Evolutionary conservation across 2,329 filamentous ascomycete species (phyloP), one percentile per base, ranked within the genome.

Genomic region (Paraconiothyrium sp.): DNA sequence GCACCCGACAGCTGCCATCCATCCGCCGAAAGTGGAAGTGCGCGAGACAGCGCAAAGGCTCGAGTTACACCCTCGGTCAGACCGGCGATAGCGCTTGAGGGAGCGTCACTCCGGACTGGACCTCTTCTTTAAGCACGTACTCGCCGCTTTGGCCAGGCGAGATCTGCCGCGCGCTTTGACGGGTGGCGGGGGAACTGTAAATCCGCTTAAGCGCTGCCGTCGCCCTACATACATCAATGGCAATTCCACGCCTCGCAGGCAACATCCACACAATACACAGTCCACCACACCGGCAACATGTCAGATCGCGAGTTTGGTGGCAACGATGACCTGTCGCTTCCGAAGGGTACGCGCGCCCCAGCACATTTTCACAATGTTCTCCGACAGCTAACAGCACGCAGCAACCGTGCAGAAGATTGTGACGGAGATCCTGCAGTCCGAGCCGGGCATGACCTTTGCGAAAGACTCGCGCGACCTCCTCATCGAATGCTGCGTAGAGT

Each of bases 401-500:
- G 89, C 89, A 49, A 91, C 89, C 51, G 89, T 91, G 46, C 88
- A 90, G 73, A 91, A 91, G 81, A 99, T 99, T 68, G 94, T 99
- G 70, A 90, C 90, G 61, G 95, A 99, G 79, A 97, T 99, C 72
- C 86, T 99, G 1, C 89, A 93, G 1, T 83, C 90, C 0, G 88
- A 90, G 52, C 85, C 86, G 20, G 92, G 93, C 54, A 87, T 97
- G 64, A 90, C 92, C 1, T 98, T 98, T 77, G 92, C 94, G 47
- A 97, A 97, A 78, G 95, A 99, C 73, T 94, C 94, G 13, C 90
- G 95, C 62, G 95, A 99, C 76, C 85, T 98, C 2, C 85, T 99
- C 56, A 99, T 99, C 73, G 95, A 98, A 83, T 98, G 95, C 83
- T 99, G 95, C 76, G 94, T 99, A 74, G 95, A 99, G 80, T 99